A percentile compares a stretch with the other conserved stretches of the same genome.
Evolutionary conservation across 2,329 filamentous ascomycete species (phyloP).

Genomic region (Monosporascus ibericus): DNA sequence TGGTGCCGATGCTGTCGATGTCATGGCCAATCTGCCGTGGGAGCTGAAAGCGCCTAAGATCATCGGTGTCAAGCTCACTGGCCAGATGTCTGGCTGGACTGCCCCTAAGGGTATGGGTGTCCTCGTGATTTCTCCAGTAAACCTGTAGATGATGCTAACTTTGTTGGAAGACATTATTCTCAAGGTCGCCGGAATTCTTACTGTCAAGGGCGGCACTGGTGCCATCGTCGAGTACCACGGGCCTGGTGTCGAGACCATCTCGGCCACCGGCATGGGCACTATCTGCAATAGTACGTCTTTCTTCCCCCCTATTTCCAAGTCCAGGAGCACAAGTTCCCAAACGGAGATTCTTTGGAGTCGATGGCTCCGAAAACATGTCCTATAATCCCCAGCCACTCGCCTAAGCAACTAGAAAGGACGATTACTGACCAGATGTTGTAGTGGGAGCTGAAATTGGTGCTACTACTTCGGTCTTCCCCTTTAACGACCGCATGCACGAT

Average conservation of each 20-base stretch:
- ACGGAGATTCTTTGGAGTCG: too few relatives aligned
- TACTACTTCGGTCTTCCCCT: constrained; percentile 93
- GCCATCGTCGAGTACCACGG: constrained; percentile 74
- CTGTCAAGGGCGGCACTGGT: constrained; percentile 96
- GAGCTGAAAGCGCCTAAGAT: constrained; percentile 97
- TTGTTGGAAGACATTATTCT: constrained; percentile 73
- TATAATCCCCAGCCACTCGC: too few relatives aligned
- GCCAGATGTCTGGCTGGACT: constrained; percentile 84
- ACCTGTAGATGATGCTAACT: constrained; percentile 5
- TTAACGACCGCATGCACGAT: constrained; percentile 97
- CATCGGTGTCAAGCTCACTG: constrained; percentile 93
- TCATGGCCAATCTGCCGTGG: constrained; percentile 75
- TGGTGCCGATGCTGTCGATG: constrained; percentile 96
- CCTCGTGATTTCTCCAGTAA: neutral
- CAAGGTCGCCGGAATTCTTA: constrained; percentile 93
- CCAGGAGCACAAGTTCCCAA: too few relatives aligned
- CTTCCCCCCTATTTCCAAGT: constrained; percentile 12
- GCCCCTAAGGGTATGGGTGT: constrained; percentile 71
- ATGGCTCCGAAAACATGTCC: too few relatives aligned
- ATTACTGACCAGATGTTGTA: too few relatives aligned
- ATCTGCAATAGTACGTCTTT: constrained; percentile 50
- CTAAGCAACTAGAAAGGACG: too few relatives aligned
- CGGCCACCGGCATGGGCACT: constrained; percentile 82
- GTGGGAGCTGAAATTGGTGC: constrained; percentile 64
- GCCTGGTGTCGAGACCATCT: constrained; percentile 68